Base-by-base conservation (phyloP, 208 protist genomes). In the Leishmania lainsoni region DNA sequence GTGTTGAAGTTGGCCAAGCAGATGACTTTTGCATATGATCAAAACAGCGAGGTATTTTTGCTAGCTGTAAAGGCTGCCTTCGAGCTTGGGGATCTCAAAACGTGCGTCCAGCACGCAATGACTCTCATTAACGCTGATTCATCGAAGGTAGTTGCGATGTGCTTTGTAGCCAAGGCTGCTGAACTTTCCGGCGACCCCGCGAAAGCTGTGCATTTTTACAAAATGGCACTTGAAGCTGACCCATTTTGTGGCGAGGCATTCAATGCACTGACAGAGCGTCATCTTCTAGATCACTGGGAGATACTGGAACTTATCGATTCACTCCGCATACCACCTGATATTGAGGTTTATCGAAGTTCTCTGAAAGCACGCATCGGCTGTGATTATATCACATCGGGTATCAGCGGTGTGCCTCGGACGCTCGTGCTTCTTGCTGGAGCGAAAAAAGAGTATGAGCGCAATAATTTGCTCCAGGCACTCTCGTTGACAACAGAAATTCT, bases 231-330 rank as follows among this genome's bases (percentile, higher is more conserved):
- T 35, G 78, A 89, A 35, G 81, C 81, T 26, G 91, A 97, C 78
- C 90, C 92, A 16, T 94, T 94, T 79, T 96, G 91, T 80, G 86
- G 76, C 1, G 91, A 95, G 80, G 91, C 94, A 8, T 86, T 97
- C 59, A 83, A 80, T 59, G 90, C 92, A 59, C 79, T 97, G 59
- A 78, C 93, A 70, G 92, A 97, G 52, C 85, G 90, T 42, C 84
- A 89, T 48, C 86, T 97, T 69, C 63, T 94, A 22, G 87, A 89
- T 59, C 77, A 77, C 17, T 80, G 74, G 14, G 86, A 93, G 49
- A 68, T 94, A 29, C 45, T 81, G 68, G 73, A 68, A 29, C 58
- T 95, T 69, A 83, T 96, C 32, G 89, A 96, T 63, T 90, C 90
- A 3, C 84, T 96, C 48, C 61, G 45, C 14, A 80, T 97, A 39